Conservation (phyloP, 345 rosid genomes). For the Eucalyptus brandiana region DNA sequence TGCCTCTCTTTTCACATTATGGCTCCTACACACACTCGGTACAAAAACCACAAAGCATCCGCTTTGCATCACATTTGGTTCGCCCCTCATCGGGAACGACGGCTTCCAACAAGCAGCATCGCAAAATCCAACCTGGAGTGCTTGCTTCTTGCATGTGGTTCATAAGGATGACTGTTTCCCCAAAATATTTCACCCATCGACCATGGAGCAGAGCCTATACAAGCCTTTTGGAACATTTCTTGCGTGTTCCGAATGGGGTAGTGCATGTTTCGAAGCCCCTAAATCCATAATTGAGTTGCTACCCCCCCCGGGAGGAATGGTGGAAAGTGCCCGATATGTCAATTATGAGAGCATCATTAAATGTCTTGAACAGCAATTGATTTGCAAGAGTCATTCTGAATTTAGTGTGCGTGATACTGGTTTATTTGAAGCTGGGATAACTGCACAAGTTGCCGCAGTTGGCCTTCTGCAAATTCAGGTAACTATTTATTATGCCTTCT, state of each 20-base stretch:
- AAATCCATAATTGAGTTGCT: constrained; percentile 17
- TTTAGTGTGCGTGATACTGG: not conserved
- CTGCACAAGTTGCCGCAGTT: constrained; percentile 11
- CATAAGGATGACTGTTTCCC: constrained; percentile 21
- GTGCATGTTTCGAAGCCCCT: constrained; percentile 36
- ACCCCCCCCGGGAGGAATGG: no score
- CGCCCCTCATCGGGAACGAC: constrained; percentile 36
- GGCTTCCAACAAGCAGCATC: constrained; percentile 19
- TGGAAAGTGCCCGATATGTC: not conserved
- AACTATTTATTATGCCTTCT: not conserved
- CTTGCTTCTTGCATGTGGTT: constrained; percentile 49
- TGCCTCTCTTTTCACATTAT: constrained; percentile 60
- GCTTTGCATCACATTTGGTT: constrained; percentile 67
- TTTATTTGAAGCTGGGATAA: constrained; percentile 4
- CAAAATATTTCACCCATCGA: not conserved
- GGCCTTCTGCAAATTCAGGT: constrained; percentile 15
- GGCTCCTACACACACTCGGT: constrained; percentile 31
- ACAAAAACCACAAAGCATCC: constrained; percentile 3
- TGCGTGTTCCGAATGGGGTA: constrained; percentile 16
- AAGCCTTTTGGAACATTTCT: constrained; percentile 53
- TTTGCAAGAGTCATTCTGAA: not conserved
- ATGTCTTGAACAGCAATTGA: not conserved
- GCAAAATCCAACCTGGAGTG: constrained; percentile 13
- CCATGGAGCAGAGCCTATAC: not conserved
- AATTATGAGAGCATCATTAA: constrained; percentile 1